Conservation (phyloP, 1,284 basidiomycete species). For the Mycena sp. region DNA sequence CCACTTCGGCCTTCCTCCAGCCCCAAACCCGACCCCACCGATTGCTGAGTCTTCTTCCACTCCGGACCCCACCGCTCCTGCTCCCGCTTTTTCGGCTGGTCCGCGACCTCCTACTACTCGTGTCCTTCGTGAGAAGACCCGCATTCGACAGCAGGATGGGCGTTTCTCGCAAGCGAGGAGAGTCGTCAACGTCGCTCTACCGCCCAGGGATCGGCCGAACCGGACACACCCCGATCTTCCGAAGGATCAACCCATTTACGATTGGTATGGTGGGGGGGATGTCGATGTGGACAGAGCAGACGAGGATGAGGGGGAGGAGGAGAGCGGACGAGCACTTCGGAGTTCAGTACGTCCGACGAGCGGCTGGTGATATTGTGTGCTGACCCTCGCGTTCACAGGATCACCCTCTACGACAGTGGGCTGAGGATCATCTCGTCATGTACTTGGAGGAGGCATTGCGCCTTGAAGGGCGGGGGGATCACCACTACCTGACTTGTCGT, state of each 20-base stretch:
- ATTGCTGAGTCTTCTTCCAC: too few relatives aligned
- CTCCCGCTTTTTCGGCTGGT: too few relatives aligned
- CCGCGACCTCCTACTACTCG: too few relatives aligned
- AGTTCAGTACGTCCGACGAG: not conserved
- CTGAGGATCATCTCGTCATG: not conserved
- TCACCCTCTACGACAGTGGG: conserved; percentile 22
- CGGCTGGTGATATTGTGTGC: not conserved
- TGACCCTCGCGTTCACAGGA: not conserved
- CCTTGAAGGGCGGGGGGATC: conserved; percentile 20
- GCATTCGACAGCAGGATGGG: not conserved
- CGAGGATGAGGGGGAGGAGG: not conserved
- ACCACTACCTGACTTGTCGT: not conserved
- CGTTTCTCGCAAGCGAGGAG: not conserved
- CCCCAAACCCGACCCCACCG: too few relatives aligned
- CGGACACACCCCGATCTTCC: not conserved
- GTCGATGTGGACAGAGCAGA: not conserved
- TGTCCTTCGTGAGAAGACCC: too few relatives aligned
- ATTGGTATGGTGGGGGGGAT: not conserved
- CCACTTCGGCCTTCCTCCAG: too few relatives aligned
- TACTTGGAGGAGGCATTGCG: conserved; percentile 3
- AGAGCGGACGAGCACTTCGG: not conserved
- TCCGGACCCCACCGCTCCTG: too few relatives aligned
- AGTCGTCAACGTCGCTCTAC: not conserved
- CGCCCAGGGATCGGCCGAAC: not conserved
- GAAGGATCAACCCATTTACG: too few relatives aligned